phyloP scores from a whole-genome alignment of 495 filamentous ascomycete species.

The Ramalina peruviana region DNA sequence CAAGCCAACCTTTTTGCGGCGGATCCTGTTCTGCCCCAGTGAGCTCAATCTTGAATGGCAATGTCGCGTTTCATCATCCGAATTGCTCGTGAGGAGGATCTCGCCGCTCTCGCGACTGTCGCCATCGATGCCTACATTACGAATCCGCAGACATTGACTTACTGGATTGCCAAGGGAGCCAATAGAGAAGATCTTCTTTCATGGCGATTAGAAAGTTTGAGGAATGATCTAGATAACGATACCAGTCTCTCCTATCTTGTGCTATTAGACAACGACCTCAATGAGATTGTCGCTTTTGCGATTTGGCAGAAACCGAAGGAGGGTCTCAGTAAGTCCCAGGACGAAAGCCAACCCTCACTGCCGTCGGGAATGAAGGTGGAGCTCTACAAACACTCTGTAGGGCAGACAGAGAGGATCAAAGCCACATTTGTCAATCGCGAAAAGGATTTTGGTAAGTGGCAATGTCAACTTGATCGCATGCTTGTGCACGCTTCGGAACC shows the following conservation, averaged over 20 bases:
- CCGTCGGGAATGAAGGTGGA: constrained; percentile 3
- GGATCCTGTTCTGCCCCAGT: too few species aligned
- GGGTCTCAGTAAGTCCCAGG: neutral
- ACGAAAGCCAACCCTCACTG: neutral
- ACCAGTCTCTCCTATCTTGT: neutral
- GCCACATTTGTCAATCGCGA: constrained; percentile 8
- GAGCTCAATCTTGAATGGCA: too few species aligned
- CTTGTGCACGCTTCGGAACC: neutral
- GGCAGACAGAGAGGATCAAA: constrained; percentile 4
- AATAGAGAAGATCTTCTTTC: neutral
- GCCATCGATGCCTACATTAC: neutral
- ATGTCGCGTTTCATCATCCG: constrained; percentile 2
- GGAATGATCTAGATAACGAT: neutral
- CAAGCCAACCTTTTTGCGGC: too few species aligned
- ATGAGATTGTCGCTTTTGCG: constrained; percentile 2
- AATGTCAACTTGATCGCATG: neutral
- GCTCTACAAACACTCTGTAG: constrained; percentile 7
- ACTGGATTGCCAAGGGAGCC: constrained; percentile 1
- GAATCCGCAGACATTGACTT: neutral
- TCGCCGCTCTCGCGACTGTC: neutral
- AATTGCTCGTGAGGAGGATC: neutral
- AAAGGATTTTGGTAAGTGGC: constrained; percentile 9
- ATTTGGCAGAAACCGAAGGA: constrained; percentile 4
- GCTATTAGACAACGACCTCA: neutral
- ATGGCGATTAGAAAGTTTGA: neutral